These are phyloP conservation scores for Pyrenochaeta sp. DNA, from an alignment of 2,329 filamentous ascomycete genomes.

Conservation along the genomic window DNA sequence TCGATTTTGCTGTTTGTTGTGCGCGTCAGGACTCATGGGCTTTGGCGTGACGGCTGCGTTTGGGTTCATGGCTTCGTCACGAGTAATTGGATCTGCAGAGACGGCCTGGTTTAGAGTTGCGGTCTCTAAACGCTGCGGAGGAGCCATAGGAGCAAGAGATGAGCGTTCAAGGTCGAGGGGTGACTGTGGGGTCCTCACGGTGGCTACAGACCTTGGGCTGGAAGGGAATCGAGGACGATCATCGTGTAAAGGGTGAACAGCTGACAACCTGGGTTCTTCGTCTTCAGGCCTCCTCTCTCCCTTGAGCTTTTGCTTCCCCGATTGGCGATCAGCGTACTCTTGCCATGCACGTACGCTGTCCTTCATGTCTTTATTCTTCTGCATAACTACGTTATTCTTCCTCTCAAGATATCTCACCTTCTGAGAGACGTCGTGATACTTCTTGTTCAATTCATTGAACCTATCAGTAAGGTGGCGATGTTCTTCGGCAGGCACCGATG, in stretches of 20 bases:
- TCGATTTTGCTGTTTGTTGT: not conserved
- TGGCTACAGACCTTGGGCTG: conserved; percentile 30
- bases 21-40: not conserved
- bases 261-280: conserved; percentile 8
- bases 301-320: conserved; percentile 32
- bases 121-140: conserved; percentile 6
- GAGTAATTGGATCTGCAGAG: not conserved
- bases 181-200: conserved; percentile 22
- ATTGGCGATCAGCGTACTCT: conserved; percentile 44
- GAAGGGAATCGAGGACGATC: conserved; percentile 24
- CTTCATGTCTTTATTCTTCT: conserved; percentile 52
- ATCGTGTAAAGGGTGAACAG: conserved; percentile 15
- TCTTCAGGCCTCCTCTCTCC: conserved; percentile 15
- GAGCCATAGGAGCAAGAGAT: conserved; percentile 24
- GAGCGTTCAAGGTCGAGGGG: conserved; percentile 18
- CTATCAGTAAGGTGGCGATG: conserved; percentile 38
- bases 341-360: conserved; percentile 50
- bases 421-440: conserved; percentile 36
- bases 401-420: conserved; percentile 43
- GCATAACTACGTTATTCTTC: conserved; percentile 44
- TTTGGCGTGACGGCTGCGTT: conserved; percentile 16
- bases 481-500: conserved; percentile 27
- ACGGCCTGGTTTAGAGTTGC: not conserved
- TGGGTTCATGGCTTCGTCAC: not conserved
- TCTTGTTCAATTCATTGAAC: conserved; percentile 44